A percentile compares a stretch with the other conserved stretches of the same genome.
Evolutionary conservation across 176 grass and related monocot genomes (phyloP).

Genomic region (Aegilops tauschii): DNA sequence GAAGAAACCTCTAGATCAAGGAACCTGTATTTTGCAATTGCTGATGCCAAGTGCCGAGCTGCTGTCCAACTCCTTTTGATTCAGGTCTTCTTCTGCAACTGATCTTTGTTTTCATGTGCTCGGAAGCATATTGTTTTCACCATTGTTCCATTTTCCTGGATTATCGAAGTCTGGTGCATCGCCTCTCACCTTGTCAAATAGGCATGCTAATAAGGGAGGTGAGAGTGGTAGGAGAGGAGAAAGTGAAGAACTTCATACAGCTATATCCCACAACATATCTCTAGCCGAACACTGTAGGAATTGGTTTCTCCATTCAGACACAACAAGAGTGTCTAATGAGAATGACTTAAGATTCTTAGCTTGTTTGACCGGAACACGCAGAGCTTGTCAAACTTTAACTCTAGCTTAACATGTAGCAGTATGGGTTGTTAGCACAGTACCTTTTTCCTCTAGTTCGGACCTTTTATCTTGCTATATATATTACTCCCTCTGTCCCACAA

Average conservation of each 20-base stretch:
- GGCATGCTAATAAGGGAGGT: background rate
- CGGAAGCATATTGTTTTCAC: conserved; percentile 15
- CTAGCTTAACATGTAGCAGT: background rate
- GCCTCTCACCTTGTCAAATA: background rate
- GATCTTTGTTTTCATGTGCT: background rate
- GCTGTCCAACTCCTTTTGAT: conserved; percentile 98
- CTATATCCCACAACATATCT: background rate
- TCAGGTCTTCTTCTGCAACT: conserved; percentile 59
- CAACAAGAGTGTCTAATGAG: background rate
- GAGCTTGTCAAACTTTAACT: background rate
- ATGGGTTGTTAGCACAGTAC: background rate
- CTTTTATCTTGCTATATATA: background rate
- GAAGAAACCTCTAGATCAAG: conserved; percentile 67
- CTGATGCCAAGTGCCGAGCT: conserved; percentile 94
- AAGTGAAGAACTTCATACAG: background rate
- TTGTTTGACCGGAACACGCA: conserved; percentile 4
- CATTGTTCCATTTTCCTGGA: conserved; percentile 1
- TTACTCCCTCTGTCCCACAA: too few species aligned
- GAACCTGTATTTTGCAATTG: conserved; percentile 87
- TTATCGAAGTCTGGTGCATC: background rate
- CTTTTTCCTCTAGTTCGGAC: background rate
- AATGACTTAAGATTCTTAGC: background rate
- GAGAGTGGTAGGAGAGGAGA: background rate
- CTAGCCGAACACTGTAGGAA: conserved; percentile 7
- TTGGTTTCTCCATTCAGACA: background rate